Evolutionary conservation across 2,329 filamentous ascomycete species (phyloP), one percentile per base, ranked within the genome.

Genomic region (Talaromyces sp.): DNA sequence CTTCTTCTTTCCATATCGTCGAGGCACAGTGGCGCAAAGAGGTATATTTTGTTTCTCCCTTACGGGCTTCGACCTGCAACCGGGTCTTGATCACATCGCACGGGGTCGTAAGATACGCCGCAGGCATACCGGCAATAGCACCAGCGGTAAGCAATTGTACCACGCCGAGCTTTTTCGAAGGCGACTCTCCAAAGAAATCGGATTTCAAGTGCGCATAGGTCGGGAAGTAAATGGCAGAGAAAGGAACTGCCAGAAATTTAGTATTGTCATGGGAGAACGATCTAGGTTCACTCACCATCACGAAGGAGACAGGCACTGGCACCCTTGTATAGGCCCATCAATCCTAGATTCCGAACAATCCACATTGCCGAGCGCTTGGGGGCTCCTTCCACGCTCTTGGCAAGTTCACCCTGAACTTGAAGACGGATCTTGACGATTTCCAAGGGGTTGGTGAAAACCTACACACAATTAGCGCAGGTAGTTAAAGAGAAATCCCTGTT

Each of bases 41-140:
- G 49, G 86, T 95, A 82, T 99, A 99, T 55, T 84, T 83, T 3
- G 88, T 88, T 70, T 99, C 93, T 64, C 95, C 95, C 82, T 98
- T 98, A 66, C 95, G 89, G 24, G 93, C 93, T 77, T 99, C 95
- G 62, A 99, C 95, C 77, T 99, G 95, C 62, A 99, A 84, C 74
- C 95, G 89, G 3, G 95, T 99, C 84, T 99, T 99, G 87, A 99
- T 98, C 64, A 99, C 95, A 72, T 99, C 95, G 80, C 90, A 97
- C 0, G 95, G 95, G 1, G 95, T 99, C 26, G 95, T 99, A 64
- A 99, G 83, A 80, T 99, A 99, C 8, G 90, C 90, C 5, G 90
- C 90, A 6, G 90, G 90, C 89, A 95, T 95, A 78, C 90, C 90
- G 32, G 90, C 90, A 65, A 99, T 97, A 62, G 95, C 95, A 80